These are phyloP conservation scores for Nothophoma quercina DNA, from an alignment of 2,329 filamentous ascomycete genomes.

Conservation along the genomic window DNA sequence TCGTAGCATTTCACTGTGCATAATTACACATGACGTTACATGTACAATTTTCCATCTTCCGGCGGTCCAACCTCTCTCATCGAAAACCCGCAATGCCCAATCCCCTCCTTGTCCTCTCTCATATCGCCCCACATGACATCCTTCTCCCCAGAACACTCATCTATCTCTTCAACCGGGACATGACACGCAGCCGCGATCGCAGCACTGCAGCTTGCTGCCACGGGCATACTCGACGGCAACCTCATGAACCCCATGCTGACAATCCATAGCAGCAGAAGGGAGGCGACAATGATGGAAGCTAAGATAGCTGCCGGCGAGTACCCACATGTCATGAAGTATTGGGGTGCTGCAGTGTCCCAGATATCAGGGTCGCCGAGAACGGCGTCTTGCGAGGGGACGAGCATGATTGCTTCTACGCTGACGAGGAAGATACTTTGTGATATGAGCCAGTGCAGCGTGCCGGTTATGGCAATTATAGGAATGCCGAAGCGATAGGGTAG, in stretches of 20 bases:
- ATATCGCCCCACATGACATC: constrained; percentile 23
- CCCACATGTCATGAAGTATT: constrained; percentile 9
- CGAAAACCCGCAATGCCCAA: constrained; percentile 19
- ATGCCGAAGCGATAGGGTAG: constrained; percentile 50
- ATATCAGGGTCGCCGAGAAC: not conserved
- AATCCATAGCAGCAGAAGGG: constrained; percentile 6
- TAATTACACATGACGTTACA: too few relatives aligned
- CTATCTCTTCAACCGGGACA: not conserved
- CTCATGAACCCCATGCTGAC: constrained; percentile 72
- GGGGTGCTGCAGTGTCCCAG: not conserved
- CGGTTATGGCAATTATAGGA: constrained; percentile 46
- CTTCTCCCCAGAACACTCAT: constrained; percentile 2
- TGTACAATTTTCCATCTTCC: not conserved
- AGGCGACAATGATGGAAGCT: constrained; percentile 8
- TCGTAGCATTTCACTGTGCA: too few relatives aligned
- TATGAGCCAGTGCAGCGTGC: constrained; percentile 53
- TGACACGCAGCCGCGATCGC: constrained; percentile 31
- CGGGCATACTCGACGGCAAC: constrained; percentile 78
- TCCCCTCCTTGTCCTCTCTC: constrained; percentile 1
- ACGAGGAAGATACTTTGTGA: constrained; percentile 55
- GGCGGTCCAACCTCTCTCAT: not conserved
- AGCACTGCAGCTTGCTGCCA: constrained; percentile 73
- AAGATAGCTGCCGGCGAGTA: constrained; percentile 28
- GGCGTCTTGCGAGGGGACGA: not conserved
- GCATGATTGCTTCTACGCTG: constrained; percentile 30